Evolutionary conservation across 371 early-diverging fungal genomes (phyloP).

Genomic region (Coemansia sp.): DNA sequence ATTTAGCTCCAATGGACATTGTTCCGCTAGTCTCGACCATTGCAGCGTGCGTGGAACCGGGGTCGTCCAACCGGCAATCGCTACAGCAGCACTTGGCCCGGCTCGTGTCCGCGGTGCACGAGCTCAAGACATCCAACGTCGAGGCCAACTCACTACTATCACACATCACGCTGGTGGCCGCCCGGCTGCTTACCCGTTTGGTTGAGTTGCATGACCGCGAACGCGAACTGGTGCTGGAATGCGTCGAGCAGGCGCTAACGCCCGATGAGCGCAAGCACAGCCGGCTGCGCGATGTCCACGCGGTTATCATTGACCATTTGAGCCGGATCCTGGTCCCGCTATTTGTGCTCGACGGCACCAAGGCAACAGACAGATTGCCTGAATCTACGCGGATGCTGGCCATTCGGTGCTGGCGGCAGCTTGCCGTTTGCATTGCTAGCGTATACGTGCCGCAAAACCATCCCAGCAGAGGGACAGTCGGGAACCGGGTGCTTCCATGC

Average conservation of each 20-base stretch:
- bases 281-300: slow-evolving; percentile 17
- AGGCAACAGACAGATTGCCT: neutral
- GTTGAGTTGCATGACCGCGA: slow-evolving; percentile 21
- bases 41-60: slow-evolving; percentile 7
- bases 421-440: neutral
- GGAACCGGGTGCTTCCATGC: neutral
- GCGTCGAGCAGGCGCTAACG: slow-evolving; percentile 14
- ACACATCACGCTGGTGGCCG: slow-evolving; percentile 23
- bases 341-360: slow-evolving; percentile 1
- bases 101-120: neutral
- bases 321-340: slow-evolving; percentile 20
- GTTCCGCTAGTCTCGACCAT: slow-evolving; percentile 12
- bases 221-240: slow-evolving; percentile 26
- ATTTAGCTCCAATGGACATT: slow-evolving; percentile 19
- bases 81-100: slow-evolving; percentile 15
- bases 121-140: slow-evolving; percentile 13
- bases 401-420: slow-evolving; percentile 28
- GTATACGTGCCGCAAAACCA: slow-evolving; percentile 24
- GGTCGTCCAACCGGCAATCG: slow-evolving; percentile 7
- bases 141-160: slow-evolving; percentile 25
- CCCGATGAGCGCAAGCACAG: neutral
- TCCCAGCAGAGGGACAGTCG: neutral
- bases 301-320: slow-evolving; percentile 30
- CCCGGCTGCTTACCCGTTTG: slow-evolving; percentile 7
- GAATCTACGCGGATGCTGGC: slow-evolving; percentile 28